Percentiles rank a stretch among this genome's conserved stretches.
Conservation (phyloP, 1,284 basidiomycete genomes). For the Hortiboletus rubellus region DNA sequence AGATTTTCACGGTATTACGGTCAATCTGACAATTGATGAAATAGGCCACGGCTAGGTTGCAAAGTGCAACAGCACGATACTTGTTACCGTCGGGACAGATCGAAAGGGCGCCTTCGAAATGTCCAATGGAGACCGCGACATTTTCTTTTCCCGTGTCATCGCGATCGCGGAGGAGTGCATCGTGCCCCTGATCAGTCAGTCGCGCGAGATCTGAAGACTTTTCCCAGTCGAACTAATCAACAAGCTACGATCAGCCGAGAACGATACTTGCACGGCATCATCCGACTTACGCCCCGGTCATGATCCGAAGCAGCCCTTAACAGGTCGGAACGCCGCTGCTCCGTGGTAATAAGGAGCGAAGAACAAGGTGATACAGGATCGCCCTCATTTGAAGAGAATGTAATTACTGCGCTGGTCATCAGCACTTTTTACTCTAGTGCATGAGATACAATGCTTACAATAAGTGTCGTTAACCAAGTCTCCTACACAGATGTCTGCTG, state of each 20-base stretch:
- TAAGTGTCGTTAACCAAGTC: background rate
- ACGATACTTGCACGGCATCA: too few species aligned
- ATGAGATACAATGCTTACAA: background rate
- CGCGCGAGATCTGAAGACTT: background rate
- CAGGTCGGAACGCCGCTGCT: background rate
- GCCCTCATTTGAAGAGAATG: background rate
- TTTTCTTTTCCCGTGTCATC: background rate
- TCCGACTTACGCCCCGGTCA: background rate
- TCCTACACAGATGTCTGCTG: background rate
- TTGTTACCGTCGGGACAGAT: background rate
- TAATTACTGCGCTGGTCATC: background rate
- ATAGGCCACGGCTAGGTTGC: conserved; percentile 14
- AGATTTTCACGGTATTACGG: background rate
- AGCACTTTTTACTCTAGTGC: background rate
- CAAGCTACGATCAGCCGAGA: background rate
- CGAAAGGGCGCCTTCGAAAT: background rate
- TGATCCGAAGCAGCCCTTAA: background rate
- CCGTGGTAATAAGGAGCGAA: background rate
- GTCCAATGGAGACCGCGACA: background rate
- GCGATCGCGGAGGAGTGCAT: background rate
- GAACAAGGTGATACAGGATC: background rate
- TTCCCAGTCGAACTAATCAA: background rate
- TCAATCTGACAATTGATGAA: background rate
- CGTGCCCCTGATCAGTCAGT: background rate
- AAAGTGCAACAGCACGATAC: conserved; percentile 1